phyloP scores from a whole-genome alignment of 768 basidiomycete genomes.

The Hydnomerulius pinastri region DNA sequence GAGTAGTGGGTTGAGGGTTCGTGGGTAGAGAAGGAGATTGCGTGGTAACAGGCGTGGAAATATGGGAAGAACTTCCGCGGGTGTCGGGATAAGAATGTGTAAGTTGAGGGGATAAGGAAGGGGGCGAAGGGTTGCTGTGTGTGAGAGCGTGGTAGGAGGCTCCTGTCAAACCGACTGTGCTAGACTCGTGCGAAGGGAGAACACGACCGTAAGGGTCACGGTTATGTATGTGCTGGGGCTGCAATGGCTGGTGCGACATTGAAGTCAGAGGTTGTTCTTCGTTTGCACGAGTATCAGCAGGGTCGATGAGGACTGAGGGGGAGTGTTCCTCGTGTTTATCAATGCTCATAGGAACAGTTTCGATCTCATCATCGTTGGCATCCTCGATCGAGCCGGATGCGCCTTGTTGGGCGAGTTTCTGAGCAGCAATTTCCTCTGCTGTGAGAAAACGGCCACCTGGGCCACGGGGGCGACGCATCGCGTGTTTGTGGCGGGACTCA shows the following conservation, averaged over 20 bases:
- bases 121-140: slow-evolving; percentile 26
- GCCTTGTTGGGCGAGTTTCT: slow-evolving; percentile 48
- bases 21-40: slow-evolving; percentile 27
- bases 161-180: slow-evolving; percentile 9
- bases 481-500: slow-evolving; percentile 97
- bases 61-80: slow-evolving; percentile 14
- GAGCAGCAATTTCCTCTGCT: slow-evolving; percentile 90
- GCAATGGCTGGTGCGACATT: slow-evolving; percentile 9
- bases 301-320: slow-evolving; percentile 18
- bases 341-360: slow-evolving; percentile 6
- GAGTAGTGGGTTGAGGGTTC: slow-evolving; percentile 19
- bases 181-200: slow-evolving; percentile 18
- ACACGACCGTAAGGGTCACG: slow-evolving; percentile 12
- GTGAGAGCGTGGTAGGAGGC: slow-evolving; percentile 18
- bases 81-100: slow-evolving; percentile 20
- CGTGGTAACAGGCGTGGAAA: slow-evolving; percentile 18
- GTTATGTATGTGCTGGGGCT: slow-evolving; percentile 18
- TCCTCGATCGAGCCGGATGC: slow-evolving; percentile 44
- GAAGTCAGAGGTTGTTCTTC: slow-evolving; percentile 11
- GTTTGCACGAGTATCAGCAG: slow-evolving; percentile 14
- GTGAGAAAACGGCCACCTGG: slow-evolving; percentile 98
- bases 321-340: slow-evolving; percentile 22
- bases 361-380: slow-evolving; percentile 42
- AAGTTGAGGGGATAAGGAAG: slow-evolving; percentile 20
- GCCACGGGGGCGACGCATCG: slow-evolving; percentile 94